A percentile compares a stretch with the other conserved stretches of the same genome.
Conservation (phyloP, 345 rosid genomes). For the Sapria himalayana region DNA sequence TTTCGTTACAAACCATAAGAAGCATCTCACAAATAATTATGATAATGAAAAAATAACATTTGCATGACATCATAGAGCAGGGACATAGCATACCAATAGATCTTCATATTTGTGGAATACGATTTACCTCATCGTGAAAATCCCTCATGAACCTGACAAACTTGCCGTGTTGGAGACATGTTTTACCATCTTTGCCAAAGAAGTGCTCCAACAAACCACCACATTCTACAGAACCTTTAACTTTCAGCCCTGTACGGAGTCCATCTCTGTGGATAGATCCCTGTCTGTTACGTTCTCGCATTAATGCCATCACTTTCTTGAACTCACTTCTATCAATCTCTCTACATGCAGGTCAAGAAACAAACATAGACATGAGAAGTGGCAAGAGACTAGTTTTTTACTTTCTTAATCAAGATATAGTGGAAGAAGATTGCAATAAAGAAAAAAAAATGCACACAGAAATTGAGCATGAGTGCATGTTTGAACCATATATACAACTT, state of each 20-base stretch:
- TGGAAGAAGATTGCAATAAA: conserved; percentile 3
- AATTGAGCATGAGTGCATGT: conserved; percentile 7
- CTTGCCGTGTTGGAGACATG: conserved; percentile 42
- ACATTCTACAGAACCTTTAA: conserved; percentile 40
- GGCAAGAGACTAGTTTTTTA: too few relatives aligned
- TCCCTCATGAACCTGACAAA: conserved; percentile 57
- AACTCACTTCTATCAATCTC: conserved; percentile 72
- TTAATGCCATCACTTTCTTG: conserved; percentile 79
- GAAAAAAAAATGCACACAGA: conserved; percentile 10
- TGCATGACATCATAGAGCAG: too few relatives aligned
- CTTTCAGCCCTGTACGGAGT: conserved; percentile 38
- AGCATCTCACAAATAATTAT: too few relatives aligned
- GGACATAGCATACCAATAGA: too few relatives aligned
- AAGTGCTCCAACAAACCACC: conserved; percentile 80
- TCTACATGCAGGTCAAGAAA: conserved; percentile 17
- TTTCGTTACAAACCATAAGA: too few relatives aligned
- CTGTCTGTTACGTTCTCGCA: conserved; percentile 75
- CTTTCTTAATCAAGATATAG: too few relatives aligned
- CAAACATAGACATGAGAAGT: conserved; percentile 5
- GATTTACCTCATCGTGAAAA: conserved; percentile 52
- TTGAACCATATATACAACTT: too few relatives aligned
- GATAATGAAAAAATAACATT: too few relatives aligned
- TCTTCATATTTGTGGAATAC: too few relatives aligned
- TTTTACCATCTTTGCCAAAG: conserved; percentile 64
- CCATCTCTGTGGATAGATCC: conserved; percentile 58